These are phyloP conservation scores for Colletotrichum salicis DNA, from an alignment of 2,329 filamentous ascomycete genomes.

Conservation along the genomic window DNA sequence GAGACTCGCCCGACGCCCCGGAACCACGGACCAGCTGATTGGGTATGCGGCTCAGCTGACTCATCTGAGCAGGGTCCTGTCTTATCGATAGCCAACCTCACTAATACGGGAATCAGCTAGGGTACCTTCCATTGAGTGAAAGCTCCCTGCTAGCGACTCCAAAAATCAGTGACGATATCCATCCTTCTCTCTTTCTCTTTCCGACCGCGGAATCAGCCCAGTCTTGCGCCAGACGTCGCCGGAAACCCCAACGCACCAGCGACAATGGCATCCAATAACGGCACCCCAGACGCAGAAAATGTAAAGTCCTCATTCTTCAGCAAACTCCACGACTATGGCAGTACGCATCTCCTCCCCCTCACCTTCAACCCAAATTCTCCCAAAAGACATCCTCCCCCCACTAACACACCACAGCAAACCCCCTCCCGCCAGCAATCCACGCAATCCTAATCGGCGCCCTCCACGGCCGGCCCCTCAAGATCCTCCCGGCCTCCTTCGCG, in stretches of 20 bases:
- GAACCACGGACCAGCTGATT: constrained; percentile 20
- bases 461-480: constrained; percentile 64
- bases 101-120: background rate
- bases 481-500: constrained; percentile 60
- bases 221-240: background rate
- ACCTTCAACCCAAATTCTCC: background rate
- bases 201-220: background rate
- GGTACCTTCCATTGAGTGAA: background rate
- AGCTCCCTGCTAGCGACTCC: background rate
- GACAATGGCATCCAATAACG: constrained; percentile 12
- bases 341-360: constrained; percentile 50
- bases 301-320: constrained; percentile 18
- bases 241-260: background rate
- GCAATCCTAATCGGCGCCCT: constrained; percentile 67
- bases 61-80: constrained; percentile 12
- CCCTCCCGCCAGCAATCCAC: constrained; percentile 64
- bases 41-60: constrained; percentile 21
- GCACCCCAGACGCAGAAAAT: background rate
- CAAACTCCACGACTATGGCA: constrained; percentile 58
- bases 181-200: background rate
- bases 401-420: constrained; percentile 54
- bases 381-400: background rate
- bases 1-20: background rate
- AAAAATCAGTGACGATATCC: constrained; percentile 24
- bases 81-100: constrained; percentile 34